Percentiles rank a stretch among this genome's conserved stretches.
Conservation (phyloP, 148 eudicot genomes). For the Rhododendron henanense region DNA sequence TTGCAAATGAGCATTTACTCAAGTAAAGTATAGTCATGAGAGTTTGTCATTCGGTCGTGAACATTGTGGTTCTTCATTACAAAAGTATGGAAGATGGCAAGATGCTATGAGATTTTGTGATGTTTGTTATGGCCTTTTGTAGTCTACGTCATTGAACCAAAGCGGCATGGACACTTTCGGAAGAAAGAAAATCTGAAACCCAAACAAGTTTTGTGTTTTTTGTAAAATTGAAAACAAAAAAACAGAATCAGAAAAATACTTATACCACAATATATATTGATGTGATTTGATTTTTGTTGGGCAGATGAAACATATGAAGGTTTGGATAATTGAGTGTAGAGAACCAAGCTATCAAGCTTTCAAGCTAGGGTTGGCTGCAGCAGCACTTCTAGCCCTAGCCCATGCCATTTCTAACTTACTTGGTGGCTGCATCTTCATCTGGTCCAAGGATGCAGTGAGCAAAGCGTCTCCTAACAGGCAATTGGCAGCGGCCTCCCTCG, state of each 20-base stretch:
- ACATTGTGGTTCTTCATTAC: no score
- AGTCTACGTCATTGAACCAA: no score
- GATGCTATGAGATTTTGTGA: no score
- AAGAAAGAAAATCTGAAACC: neutral
- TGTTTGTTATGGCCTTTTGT: no score
- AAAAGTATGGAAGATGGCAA: no score
- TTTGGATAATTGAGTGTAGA: slow-evolving; percentile 67
- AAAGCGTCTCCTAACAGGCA: slow-evolving; percentile 63
- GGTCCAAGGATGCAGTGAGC: slow-evolving; percentile 54
- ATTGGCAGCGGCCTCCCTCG: slow-evolving; percentile 60
- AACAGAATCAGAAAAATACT: no score
- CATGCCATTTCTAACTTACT: slow-evolving; percentile 61
- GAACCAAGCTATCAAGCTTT: slow-evolving; percentile 80
- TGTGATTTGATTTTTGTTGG: neutral
- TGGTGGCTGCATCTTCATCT: slow-evolving; percentile 71
- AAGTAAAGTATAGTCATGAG: no score
- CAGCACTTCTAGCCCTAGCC: slow-evolving; percentile 56
- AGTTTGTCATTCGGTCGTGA: no score
- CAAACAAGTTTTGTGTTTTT: neutral
- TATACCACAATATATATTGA: neutral
- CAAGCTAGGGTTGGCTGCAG: slow-evolving; percentile 74
- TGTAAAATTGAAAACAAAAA: neutral
- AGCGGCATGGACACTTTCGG: no score
- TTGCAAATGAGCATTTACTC: no score
- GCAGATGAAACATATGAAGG: slow-evolving; percentile 49